Evolutionary conservation across 805 yeast species (phyloP), one percentile per base, ranked within the genome.

Genomic region (Monosporozyma siamensis): DNA sequence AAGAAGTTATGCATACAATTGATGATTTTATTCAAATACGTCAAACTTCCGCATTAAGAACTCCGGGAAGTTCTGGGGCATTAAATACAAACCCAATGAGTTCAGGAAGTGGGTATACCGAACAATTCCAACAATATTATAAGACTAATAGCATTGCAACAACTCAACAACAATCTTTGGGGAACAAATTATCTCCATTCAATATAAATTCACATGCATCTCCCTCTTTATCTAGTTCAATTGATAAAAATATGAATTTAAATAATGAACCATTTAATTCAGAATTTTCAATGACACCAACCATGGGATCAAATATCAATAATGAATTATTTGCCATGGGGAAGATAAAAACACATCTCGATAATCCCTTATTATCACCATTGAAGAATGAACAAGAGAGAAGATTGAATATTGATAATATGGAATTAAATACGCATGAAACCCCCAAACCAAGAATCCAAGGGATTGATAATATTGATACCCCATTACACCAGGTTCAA

Each of bases 11-110:
- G 26, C 62, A 64, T 34, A 46, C 66, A 30, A 63, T 67, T 37
- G 68, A 66, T 41, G 67, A 64, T 44, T 67, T 67, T 45, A 64
- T 64, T 10, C 64, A 61, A 24, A 48, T 68, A 35, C 64, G 59
- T 43, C 64, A 67, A 20, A 61, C 68, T 4, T 63, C 70, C 4
- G 63, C 66, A 2, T 57, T 59, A 21, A 61, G 67, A 41, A 63
- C 69, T 1, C 68, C 69, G 7, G 60, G 56, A 15, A 52, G 57
- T 27, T 46, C 55, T 1, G 53, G 53, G 6, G 44, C 48, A 1
- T 27, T 53, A 1, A 59, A 58, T 1, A 55, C 56, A 4, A 59
- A 59, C 27, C 54, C 59, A 4, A 34, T 59, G 41, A 59, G 64
- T 41, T 51, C 62, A 6, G 63, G 62, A 9, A 62, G 63, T 8